These are phyloP conservation scores for Ceratocystis papillata DNA, from an alignment of 2,329 filamentous ascomycete genomes.

Conservation along the genomic window DNA sequence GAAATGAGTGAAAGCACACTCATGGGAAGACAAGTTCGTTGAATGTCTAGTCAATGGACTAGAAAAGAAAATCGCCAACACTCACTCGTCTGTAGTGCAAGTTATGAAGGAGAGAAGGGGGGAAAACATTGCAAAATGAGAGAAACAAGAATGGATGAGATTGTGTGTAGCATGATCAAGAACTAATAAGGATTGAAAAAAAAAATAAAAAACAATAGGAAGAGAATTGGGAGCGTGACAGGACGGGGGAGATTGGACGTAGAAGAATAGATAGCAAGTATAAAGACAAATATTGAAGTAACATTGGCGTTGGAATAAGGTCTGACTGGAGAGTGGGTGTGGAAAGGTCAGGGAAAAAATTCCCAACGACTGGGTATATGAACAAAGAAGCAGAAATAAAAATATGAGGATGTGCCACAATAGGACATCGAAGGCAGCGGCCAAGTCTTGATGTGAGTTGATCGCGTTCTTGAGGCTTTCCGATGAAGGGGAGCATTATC, in stretches of 20 bases:
- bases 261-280: constrained; percentile 13
- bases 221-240: neutral
- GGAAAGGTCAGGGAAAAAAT: neutral
- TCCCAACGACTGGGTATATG: constrained; percentile 23
- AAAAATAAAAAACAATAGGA: neutral
- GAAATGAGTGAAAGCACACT: neutral
- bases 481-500: neutral
- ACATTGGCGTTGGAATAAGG: constrained; percentile 2
- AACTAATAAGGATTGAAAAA: neutral
- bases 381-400: constrained; percentile 22
- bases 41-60: no score
- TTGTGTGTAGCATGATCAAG: neutral
- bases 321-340: neutral
- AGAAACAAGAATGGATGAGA: neutral
- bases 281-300: constrained; percentile 6
- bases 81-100: no score
- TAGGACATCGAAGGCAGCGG: neutral
- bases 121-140: neutral
- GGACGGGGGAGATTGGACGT: neutral
- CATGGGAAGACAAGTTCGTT: no score
- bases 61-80: no score
- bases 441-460: neutral
- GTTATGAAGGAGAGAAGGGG: neutral
- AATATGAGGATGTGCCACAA: neutral
- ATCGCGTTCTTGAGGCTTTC: neutral